Conservation (phyloP, 495 filamentous ascomycete genomes). For the Penicillium crystallinum region DNA sequence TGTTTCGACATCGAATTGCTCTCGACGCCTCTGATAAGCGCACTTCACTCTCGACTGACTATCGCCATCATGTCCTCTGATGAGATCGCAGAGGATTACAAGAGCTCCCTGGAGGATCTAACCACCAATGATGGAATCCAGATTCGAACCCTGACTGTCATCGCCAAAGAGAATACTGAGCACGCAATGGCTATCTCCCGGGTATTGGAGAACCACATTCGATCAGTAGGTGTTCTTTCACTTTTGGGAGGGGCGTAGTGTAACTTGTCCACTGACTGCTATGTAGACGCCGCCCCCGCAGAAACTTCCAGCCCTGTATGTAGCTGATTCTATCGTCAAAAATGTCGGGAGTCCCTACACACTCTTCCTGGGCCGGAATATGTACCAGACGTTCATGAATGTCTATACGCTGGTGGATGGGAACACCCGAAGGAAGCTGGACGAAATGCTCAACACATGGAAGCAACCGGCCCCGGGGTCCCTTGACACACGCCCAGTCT, state of each 20-base stretch:
- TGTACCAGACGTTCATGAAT: slow-evolving; percentile 93
- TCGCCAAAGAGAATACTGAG: slow-evolving; percentile 93
- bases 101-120: slow-evolving; percentile 85
- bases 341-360: slow-evolving; percentile 98
- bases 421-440: slow-evolving; percentile 77
- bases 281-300: slow-evolving; percentile 72
- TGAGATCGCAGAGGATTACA: slow-evolving; percentile 93
- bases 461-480: slow-evolving; percentile 94
- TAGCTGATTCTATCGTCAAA: slow-evolving; percentile 96
- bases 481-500: slow-evolving; percentile 80
- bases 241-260: slow-evolving; percentile 11
- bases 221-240: slow-evolving; percentile 62
- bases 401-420: slow-evolving; percentile 84
- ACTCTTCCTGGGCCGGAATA: slow-evolving; percentile 82
- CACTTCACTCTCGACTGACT: slow-evolving; percentile 2
- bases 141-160: slow-evolving; percentile 92
- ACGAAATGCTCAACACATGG: slow-evolving; percentile 97
- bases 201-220: slow-evolving; percentile 86
- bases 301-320: slow-evolving; percentile 92
- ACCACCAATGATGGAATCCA: slow-evolving; percentile 82
- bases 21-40: neutral
- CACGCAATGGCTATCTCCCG: slow-evolving; percentile 88
- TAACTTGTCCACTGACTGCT: slow-evolving; percentile 33
- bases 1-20: neutral
- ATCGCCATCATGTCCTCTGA: slow-evolving; percentile 70